Conservation (phyloP, 1,139 yeast genomes). For the Komagataea norvegica region DNA sequence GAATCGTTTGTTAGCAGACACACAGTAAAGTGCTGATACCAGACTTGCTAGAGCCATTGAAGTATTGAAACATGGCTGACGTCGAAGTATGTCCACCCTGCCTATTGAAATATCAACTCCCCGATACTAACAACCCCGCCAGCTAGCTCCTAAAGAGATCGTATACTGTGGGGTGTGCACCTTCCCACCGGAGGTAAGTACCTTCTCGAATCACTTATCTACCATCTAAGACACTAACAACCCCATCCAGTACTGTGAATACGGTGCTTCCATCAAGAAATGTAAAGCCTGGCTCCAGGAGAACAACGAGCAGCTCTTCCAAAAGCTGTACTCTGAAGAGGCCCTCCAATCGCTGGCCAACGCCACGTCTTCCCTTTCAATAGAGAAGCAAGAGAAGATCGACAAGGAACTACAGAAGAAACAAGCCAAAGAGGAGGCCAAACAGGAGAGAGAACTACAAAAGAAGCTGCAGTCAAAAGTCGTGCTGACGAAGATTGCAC, state of each 20-base stretch:
- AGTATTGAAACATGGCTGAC: conserved; percentile 10
- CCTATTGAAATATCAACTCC: too few relatives aligned
- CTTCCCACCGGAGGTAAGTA: conserved; percentile 65
- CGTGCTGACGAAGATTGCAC: conserved; percentile 77
- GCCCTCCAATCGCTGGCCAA: conserved; percentile 27
- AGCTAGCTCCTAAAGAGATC: conserved; percentile 38
- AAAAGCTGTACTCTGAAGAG: conserved; percentile 56
- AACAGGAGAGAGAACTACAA: conserved; percentile 78
- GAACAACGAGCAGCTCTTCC: conserved; percentile 51
- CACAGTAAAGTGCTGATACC: too few relatives aligned
- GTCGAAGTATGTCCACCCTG: too few relatives aligned
- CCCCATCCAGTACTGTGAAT: conserved; percentile 66
- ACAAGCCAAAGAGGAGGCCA: conserved; percentile 86
- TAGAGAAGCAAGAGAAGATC: conserved; percentile 76
- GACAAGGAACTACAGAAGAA: conserved; percentile 78
- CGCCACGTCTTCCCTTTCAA: conserved; percentile 26
- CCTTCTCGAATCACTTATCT: not conserved
- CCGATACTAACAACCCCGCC: too few relatives aligned
- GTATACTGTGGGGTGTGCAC: conserved; percentile 81
- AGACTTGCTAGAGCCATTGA: too few relatives aligned
- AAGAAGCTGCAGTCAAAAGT: conserved; percentile 78
- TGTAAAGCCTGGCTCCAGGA: conserved; percentile 81
- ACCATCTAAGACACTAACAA: conserved; percentile 5
- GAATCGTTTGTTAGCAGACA: too few relatives aligned
- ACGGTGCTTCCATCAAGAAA: conserved; percentile 74